Evolutionary conservation across 225 moss, liverwort and hornwort genomes (phyloP), one percentile per base, ranked within the genome.

Genomic region (Anthoceros angustus): DNA sequence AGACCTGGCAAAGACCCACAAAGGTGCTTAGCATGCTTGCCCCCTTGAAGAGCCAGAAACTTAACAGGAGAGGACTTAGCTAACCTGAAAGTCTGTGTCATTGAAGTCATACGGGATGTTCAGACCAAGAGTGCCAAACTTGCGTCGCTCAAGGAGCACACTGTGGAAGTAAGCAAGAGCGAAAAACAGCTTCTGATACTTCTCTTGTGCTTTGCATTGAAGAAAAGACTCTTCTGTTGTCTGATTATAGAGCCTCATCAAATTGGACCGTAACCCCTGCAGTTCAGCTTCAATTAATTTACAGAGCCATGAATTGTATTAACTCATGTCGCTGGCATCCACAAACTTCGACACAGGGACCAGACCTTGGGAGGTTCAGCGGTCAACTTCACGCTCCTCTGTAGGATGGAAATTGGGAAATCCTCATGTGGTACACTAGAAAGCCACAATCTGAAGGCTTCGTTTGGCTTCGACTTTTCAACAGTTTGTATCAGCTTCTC

Each of bases 41-140:
- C 9, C 14, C 21, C 40, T 25, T 41, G 43, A 0, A 62, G 6
- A 39, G 15, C 12, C 20, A 41, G n/a, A 18, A 32, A 62, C 11
- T 62, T 9, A 5, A 42, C 2, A 42, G 14, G 7, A 48, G 8
- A 43, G n/a, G 64, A 69, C 14, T 12, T n/a, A 11, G 64, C 39
- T 63, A 62, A 80, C 89, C 89, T 86, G 86, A 72, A 89, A 89
- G 68, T 89, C 89, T 6, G 89, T 89, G 43, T 89, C 86, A 48
- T 89, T 89, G 46, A 89, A 89, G 72, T 89, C 89, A 40, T 89
- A 89, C 25, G 86, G 89, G 39, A 89, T 89, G 45, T 89, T 89
- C 32, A 89, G 76, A 9, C 89, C 89, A 20, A 89, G 82, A 25
- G 84, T 89, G 42, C 89, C 89, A 76, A 89, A 89, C 63, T 89